phyloP scores from a whole-genome alignment of 371 early-diverging fungal species.

The Mucor sp. region DNA sequence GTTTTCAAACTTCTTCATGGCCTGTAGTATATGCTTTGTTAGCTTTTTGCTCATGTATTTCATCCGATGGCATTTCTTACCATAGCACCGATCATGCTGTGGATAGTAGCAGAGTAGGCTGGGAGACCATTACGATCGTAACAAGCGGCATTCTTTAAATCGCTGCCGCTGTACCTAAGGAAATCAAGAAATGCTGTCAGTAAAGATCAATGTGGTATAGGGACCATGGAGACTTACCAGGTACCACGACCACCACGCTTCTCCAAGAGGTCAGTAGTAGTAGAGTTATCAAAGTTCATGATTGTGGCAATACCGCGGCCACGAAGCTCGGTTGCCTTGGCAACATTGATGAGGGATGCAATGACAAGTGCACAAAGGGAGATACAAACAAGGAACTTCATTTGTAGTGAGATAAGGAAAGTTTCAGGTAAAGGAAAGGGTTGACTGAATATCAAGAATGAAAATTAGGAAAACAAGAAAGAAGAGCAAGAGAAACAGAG shows the following conservation, averaged over 20 bases:
- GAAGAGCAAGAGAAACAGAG: conserved; percentile 7
- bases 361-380: conserved; percentile 22
- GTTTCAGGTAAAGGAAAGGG: conserved; percentile 6
- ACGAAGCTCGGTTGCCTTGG: conserved; percentile 19
- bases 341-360: conserved; percentile 20
- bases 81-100: conserved; percentile 55
- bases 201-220: neutral
- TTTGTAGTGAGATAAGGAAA: conserved; percentile 8
- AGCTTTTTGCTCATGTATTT: neutral
- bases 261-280: conserved; percentile 14
- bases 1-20: conserved; percentile 49
- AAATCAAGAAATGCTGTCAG: neutral
- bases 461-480: conserved; percentile 13
- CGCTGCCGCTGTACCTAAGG: conserved; percentile 47
- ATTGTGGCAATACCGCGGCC: conserved; percentile 42
- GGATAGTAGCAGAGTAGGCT: conserved; percentile 36
- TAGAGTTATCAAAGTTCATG: conserved; percentile 31
- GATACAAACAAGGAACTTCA: conserved; percentile 24
- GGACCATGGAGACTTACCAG: conserved; percentile 31
- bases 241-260: conserved; percentile 49
- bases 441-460: conserved; percentile 5
- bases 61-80: conserved; percentile 20
- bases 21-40: conserved; percentile 18
- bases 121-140: conserved; percentile 51
- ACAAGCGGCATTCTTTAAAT: conserved; percentile 55